Evolutionary conservation across 140 eudicot species (phyloP), one percentile per base, ranked within the genome.

Genomic region (Cichorium intybus): DNA sequence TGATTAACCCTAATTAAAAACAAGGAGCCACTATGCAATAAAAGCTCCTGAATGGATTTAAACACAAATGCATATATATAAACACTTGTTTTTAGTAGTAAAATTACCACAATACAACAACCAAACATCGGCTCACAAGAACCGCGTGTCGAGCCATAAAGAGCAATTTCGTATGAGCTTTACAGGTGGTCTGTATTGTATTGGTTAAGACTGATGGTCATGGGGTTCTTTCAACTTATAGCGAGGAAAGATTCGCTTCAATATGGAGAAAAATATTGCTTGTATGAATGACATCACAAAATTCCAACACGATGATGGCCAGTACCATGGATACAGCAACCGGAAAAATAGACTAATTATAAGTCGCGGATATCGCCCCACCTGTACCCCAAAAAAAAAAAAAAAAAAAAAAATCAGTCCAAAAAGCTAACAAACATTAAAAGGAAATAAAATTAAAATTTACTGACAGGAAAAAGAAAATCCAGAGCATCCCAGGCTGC

Each of bases 221-320:
- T 64, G 77, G 18, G 58, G 68, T 23, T 67, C 71, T 27, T 56
- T 83, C 50, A 83, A 64, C 33, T 66, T 81, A 10, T 66, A 78
- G 66, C 77, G 60, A 46, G 87, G 84, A 34, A 79, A 70, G 4
- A 90, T 28, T 22, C 76, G 59, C 63, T 78, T 54, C 71, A 75
- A 70, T 20, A 90, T 58, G 3, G 93, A 78, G 56, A 72, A 77
- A 3, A 92, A 43, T 33, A 88, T 67, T 4, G 82, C 83, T n/a
- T 85, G 78, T 73, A 88, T 53, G 72, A 87, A 88, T 12, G 96
- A 79, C 51, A 76, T 17, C 11, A 85, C 69, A 72, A 92, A 92
- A 75, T 92, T 80, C 95, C 96, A 92, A 79, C 96, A 92, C 6
- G 98, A 92, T 4, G 96, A 92, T 3, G 98, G 98, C 96, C 98